Base-by-base conservation (phyloP, 495 filamentous ascomycete species). In the Tetracladium marchalianum region DNA sequence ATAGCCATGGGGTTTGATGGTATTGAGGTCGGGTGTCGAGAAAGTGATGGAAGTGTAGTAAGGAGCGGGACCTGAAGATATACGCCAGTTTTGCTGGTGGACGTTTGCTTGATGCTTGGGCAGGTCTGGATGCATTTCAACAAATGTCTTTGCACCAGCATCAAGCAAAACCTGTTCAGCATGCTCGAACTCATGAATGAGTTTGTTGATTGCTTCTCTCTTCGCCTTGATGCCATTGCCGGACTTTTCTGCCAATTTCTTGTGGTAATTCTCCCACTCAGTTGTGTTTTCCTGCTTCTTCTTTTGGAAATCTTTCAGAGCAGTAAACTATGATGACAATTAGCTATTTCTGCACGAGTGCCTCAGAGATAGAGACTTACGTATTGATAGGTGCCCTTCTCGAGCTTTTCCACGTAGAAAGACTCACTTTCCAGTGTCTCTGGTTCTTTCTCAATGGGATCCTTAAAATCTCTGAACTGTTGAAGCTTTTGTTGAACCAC, bases 131-230 rank as follows among this genome's bases (percentile, higher is more conserved):
- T 80, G 64, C 15, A 84, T 61, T 44, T 90, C 72, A 15, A 57
- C 39, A 55, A 80, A 87, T 0, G 75, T 73, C 59, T 86, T 87
- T 11, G 76, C 85, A 0, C 71, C 77, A 34, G 64, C 71, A 11
- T 60, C 62, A 4, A 80, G 31, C 34, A 90, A 59, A 0, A 60
- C 52, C 1, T 59, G 46, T 51, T 82, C 75, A 4, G 84, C 56
- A 18, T 67, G 54, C 49, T 78, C 64, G 31, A 79, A 73, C 3
- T 76, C 66, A 0, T 46, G 44, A 33, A 77, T 62, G 6, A 79
- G 50, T 8, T 63, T 58, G 10, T 64, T 24, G 27, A 84, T 64
- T 1, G 67, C 73, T 1, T 55, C 61, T 35, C 61, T 64, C 60
- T 84, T 85, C 50, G 77, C 70, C 0, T 46, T 37, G 1, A 66